These are phyloP conservation scores for Yarrowia divulgata DNA, from an alignment of 805 yeast genomes.

Conservation along the genomic window DNA sequence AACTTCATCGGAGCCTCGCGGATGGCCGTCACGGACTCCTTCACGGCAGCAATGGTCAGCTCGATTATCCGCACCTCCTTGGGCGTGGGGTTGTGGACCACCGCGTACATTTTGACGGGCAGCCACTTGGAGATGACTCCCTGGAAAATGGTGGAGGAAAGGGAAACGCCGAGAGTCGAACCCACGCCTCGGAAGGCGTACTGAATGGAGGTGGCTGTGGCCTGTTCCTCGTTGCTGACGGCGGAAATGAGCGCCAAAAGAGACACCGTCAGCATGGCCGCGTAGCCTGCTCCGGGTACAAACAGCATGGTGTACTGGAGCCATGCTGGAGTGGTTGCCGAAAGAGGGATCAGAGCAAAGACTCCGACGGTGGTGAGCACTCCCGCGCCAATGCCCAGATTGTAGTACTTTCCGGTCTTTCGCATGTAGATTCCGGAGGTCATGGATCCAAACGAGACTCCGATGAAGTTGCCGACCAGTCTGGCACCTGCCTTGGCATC, in stretches of 20 bases:
- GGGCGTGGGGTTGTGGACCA: slow-evolving; percentile 20
- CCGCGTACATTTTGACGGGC: slow-evolving; percentile 13
- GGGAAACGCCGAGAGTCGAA: slow-evolving; percentile 80
- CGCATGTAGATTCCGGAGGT: slow-evolving; percentile 72
- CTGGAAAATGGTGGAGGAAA: slow-evolving; percentile 72
- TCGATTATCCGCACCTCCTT: slow-evolving; percentile 5
- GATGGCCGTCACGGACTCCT: slow-evolving; percentile 61
- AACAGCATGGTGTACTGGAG: slow-evolving; percentile 57
- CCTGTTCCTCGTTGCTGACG: slow-evolving; percentile 72
- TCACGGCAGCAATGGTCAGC: slow-evolving; percentile 52
- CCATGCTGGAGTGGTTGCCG: slow-evolving; percentile 45
- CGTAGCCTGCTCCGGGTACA: slow-evolving; percentile 69
- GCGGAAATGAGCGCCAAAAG: slow-evolving; percentile 78
- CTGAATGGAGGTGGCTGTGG: slow-evolving; percentile 87
- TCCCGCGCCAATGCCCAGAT: slow-evolving; percentile 56
- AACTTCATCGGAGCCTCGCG: slow-evolving; percentile 57
- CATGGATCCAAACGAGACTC: slow-evolving; percentile 71
- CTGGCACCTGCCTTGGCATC: slow-evolving; percentile 67
- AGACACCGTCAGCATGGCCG: slow-evolving; percentile 72
- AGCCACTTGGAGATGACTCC: slow-evolving; percentile 53
- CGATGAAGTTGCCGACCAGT: slow-evolving; percentile 62
- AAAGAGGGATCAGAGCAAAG: slow-evolving; percentile 48
- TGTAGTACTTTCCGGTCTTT: slow-evolving; percentile 68
- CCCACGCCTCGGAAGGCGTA: slow-evolving; percentile 89
- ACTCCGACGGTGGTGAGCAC: slow-evolving; percentile 59